phyloP scores from a whole-genome alignment of 768 basidiomycete genomes.

The Auriscalpium vulgare region DNA sequence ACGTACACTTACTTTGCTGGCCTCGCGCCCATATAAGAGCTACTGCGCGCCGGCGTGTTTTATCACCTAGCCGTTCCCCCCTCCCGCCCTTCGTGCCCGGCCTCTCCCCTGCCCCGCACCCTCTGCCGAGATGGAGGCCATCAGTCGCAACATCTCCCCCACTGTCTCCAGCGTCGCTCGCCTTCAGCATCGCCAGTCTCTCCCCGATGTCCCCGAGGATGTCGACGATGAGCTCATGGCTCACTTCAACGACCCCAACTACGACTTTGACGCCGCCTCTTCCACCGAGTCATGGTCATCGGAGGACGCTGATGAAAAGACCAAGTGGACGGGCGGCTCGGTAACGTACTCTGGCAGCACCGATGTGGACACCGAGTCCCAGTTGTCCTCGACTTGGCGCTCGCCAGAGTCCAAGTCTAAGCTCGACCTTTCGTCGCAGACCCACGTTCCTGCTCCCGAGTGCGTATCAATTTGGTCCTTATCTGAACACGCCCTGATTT shows the following conservation, averaged over 20 bases:
- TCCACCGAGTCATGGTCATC: constrained; percentile 28
- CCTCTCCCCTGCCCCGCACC: no score
- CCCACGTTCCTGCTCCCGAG: constrained; percentile 62
- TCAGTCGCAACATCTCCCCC: no score
- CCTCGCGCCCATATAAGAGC: no score
- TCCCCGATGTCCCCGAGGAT: constrained; percentile 77
- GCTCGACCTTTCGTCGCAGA: constrained; percentile 20
- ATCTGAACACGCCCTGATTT: constrained; percentile 1
- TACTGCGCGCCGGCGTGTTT: no score
- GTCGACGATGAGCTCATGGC: constrained; percentile 53
- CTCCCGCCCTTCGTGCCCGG: no score
- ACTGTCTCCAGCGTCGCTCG: constrained; percentile 9
- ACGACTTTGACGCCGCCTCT: constrained; percentile 40
- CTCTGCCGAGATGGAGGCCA: no score
- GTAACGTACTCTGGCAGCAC: constrained; percentile 40
- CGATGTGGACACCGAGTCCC: constrained; percentile 43
- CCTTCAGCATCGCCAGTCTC: constrained; percentile 34
- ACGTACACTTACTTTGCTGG: no score
- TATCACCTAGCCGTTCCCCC: no score
- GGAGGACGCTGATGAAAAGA: constrained; percentile 31
- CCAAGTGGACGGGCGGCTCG: constrained; percentile 35
- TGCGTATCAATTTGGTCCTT: constrained; percentile 28
- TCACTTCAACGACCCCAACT: constrained; percentile 80
- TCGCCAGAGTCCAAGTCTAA: constrained; percentile 26
- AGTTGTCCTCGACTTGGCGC: constrained; percentile 27